Percentiles rank a stretch among this genome's conserved stretches.
phyloP scores from a whole-genome alignment of 495 filamentous ascomycete genomes.

The Oleoguttula mirabilis region DNA sequence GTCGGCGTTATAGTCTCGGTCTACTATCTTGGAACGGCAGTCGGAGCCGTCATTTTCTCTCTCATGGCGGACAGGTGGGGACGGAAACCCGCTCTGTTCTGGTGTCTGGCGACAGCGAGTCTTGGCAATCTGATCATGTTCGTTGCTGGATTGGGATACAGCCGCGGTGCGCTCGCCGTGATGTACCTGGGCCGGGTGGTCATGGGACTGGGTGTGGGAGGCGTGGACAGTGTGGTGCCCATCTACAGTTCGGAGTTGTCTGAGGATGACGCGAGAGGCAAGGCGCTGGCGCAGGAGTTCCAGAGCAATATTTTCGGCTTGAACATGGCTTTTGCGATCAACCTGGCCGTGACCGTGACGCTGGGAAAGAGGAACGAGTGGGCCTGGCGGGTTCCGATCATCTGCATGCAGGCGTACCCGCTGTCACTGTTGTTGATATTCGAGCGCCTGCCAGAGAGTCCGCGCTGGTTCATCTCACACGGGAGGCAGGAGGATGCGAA shows the following conservation, averaged over 20 bases:
- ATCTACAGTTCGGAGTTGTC: slow-evolving; percentile 44
- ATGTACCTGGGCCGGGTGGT: slow-evolving; percentile 43
- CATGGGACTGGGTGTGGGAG: slow-evolving; percentile 46
- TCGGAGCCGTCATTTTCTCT: slow-evolving; percentile 41
- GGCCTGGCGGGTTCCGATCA: slow-evolving; percentile 50
- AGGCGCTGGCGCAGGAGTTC: slow-evolving; percentile 45
- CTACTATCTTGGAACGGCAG: slow-evolving; percentile 45
- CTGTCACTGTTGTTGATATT: slow-evolving; percentile 37
- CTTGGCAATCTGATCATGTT: slow-evolving; percentile 47
- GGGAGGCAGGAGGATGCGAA: slow-evolving; percentile 34
- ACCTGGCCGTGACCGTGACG: slow-evolving; percentile 26
- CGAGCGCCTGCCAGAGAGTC: slow-evolving; percentile 40
- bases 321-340: slow-evolving; percentile 41
- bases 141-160: slow-evolving; percentile 36
- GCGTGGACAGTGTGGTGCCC: slow-evolving; percentile 45
- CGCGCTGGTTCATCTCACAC: slow-evolving; percentile 41
- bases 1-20: slow-evolving; percentile 48
- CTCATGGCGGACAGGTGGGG: slow-evolving; percentile 38
- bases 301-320: slow-evolving; percentile 48
- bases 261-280: slow-evolving; percentile 38
- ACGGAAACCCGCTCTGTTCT: slow-evolving; percentile 38
- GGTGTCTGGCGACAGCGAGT: slow-evolving; percentile 36
- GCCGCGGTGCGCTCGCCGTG: slow-evolving; percentile 31
- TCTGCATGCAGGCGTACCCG: slow-evolving; percentile 47
- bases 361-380: slow-evolving; percentile 31